Base-by-base conservation (phyloP, 2,329 filamentous ascomycete species). In the Neonectria magnoliae region DNA sequence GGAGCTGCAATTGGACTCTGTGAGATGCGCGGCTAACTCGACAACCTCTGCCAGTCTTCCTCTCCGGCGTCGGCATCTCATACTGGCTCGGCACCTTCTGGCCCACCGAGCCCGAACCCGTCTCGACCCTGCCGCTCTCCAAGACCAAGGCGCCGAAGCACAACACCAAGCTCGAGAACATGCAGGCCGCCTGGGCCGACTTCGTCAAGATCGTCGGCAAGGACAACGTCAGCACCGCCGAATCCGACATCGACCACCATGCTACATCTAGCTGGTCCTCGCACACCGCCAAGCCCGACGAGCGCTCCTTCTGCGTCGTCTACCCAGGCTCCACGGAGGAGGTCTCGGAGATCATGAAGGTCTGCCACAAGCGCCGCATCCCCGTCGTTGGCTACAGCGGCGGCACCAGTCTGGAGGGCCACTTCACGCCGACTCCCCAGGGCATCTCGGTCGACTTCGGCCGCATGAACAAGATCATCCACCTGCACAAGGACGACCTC, bases 381-480 rank as follows among this genome's bases (percentile, higher is more conserved):
- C 94, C 94, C 5, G 93, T 97, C 25, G 94, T 93, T 4, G 91
- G 90, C 3, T 97, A 94, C 81, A 93, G 91, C 62, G 94, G 94
- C 47, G 94, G 94, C 36, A 97, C 94, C 8, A 94, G 91, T 73
- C 83, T 98, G 33, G 94, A 98, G 80, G 94, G 94, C 1, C 93
- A 97, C 78, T 97, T 92, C 78, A 90, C 93, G 1, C 88, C 93
- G 2, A 97, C 93, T 16, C 84, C 90, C 69, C 91, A 93, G 62
- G 94, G 94, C 20, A 88, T 97, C 33, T 95, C 92, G 72, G 87
- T 98, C 73, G 93, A 97, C 79, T 97, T 97, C 77, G 86, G 86
- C 55, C 87, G 90, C 65, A 97, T 98, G 94, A 88, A 95, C 80
- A 88, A 91, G 76, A 90, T 98, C 57, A 68, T 97, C 36, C 82